phyloP scores from a whole-genome alignment of 2,329 filamentous ascomycete genomes.

The Lasiodiplodia sp. region DNA sequence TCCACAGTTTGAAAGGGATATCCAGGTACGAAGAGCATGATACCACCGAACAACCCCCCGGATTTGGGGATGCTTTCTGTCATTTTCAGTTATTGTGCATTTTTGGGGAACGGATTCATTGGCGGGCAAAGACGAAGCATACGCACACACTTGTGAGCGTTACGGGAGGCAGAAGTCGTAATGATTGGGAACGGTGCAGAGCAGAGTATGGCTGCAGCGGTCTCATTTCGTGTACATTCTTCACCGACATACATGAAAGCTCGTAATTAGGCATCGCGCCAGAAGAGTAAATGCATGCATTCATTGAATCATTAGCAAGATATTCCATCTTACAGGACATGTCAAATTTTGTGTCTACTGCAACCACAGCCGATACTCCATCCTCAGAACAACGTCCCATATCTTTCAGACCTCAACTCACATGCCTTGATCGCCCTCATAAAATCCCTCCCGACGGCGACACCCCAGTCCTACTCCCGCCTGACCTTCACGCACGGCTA shows the following conservation, averaged over 20 bases:
- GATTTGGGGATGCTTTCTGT: neutral
- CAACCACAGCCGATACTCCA: too few relatives aligned
- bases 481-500: too few relatives aligned
- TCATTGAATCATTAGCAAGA: neutral
- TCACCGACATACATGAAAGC: neutral
- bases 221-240: neutral
- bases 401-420: too few relatives aligned
- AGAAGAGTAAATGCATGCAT: neutral
- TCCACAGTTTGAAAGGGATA: neutral
- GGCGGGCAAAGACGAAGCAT: neutral
- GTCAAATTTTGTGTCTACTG: too few relatives aligned
- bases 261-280: neutral
- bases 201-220: neutral
- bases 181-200: neutral
- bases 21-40: neutral
- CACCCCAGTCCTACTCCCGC: too few relatives aligned
- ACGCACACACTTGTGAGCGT: neutral
- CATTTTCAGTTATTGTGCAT: neutral
- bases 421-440: too few relatives aligned
- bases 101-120: neutral
- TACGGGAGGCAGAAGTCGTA: neutral
- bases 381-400: too few relatives aligned
- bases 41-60: neutral
- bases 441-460: too few relatives aligned
- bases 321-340: too few relatives aligned